These are phyloP conservation scores for Naganishia vaughanmartiniae DNA, from an alignment of 768 basidiomycete genomes.

Conservation along the genomic window DNA sequence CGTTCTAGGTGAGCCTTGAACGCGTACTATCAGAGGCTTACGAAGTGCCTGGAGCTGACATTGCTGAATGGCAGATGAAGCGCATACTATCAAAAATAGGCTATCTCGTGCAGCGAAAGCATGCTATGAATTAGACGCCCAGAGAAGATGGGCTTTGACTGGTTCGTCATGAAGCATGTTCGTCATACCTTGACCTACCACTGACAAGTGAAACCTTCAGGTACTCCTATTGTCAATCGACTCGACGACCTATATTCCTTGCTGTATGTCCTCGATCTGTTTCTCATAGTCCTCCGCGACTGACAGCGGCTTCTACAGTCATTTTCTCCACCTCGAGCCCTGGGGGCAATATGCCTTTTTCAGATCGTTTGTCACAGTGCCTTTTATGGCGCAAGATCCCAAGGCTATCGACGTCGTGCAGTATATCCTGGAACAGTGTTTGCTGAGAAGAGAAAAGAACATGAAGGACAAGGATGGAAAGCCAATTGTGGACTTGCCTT, in stretches of 20 bases:
- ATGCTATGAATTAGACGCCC: slow-evolving; percentile 75
- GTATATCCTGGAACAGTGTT: slow-evolving; percentile 81
- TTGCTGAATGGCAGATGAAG: slow-evolving; percentile 65
- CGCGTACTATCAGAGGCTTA: no score
- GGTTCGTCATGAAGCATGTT: slow-evolving; percentile 53
- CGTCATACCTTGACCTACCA: neutral
- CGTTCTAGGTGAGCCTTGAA: slow-evolving; percentile 56
- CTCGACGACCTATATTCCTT: slow-evolving; percentile 88
- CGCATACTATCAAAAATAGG: slow-evolving; percentile 89
- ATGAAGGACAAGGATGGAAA: slow-evolving; percentile 85
- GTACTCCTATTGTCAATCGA: slow-evolving; percentile 92
- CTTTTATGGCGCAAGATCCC: slow-evolving; percentile 84
- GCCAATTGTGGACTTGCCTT: slow-evolving; percentile 79
- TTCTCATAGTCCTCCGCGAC: neutral
- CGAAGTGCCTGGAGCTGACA: neutral
- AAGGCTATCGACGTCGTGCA: slow-evolving; percentile 94
- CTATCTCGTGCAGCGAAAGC: slow-evolving; percentile 56
- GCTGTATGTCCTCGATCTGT: slow-evolving; percentile 1
- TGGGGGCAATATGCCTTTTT: slow-evolving; percentile 65
- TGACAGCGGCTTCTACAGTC: slow-evolving; percentile 30
- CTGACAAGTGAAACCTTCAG: slow-evolving; percentile 47
- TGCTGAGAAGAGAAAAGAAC: slow-evolving; percentile 86
- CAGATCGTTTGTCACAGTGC: slow-evolving; percentile 76
- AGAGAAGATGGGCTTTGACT: slow-evolving; percentile 85
- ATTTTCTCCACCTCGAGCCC: slow-evolving; percentile 53